Evolutionary conservation across 345 rosid genomes (phyloP).

Genomic region (Camelina neglecta): DNA sequence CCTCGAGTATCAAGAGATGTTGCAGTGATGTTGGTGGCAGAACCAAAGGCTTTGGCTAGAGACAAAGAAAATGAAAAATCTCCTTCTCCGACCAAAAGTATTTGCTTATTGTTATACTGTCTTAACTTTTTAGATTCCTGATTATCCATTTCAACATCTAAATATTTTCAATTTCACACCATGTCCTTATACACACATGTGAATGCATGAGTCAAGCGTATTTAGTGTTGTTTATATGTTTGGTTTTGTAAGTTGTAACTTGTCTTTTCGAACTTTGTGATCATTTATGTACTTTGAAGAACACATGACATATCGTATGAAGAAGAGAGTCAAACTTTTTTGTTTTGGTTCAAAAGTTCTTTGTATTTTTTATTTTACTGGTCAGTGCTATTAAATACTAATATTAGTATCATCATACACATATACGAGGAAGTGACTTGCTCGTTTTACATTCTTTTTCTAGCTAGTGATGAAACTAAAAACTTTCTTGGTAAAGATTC

Average conservation of each 20-base stretch:
- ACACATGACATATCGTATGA: background rate
- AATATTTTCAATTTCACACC: background rate
- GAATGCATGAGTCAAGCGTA: background rate
- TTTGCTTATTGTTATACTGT: background rate
- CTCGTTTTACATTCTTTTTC: background rate
- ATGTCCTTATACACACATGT: background rate
- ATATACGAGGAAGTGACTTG: background rate
- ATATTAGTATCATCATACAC: too few relatives aligned
- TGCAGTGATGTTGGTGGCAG: background rate
- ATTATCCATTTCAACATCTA: background rate
- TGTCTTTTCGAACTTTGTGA: background rate
- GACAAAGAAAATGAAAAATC: conserved; percentile 8
- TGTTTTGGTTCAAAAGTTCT: background rate
- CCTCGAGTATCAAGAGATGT: background rate
- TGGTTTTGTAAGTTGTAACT: background rate
- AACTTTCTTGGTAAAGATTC: background rate
- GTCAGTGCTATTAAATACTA: too few relatives aligned
- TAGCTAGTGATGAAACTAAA: background rate
- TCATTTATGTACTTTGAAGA: background rate
- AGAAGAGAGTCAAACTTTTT: background rate
- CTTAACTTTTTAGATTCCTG: background rate
- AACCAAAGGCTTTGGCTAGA: background rate
- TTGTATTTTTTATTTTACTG: too few relatives aligned
- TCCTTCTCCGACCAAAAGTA: conserved; percentile 5
- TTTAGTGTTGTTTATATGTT: background rate